These are phyloP conservation scores for Euclidium syriacum DNA, from an alignment of 345 rosid genomes.

Conservation along the genomic window DNA sequence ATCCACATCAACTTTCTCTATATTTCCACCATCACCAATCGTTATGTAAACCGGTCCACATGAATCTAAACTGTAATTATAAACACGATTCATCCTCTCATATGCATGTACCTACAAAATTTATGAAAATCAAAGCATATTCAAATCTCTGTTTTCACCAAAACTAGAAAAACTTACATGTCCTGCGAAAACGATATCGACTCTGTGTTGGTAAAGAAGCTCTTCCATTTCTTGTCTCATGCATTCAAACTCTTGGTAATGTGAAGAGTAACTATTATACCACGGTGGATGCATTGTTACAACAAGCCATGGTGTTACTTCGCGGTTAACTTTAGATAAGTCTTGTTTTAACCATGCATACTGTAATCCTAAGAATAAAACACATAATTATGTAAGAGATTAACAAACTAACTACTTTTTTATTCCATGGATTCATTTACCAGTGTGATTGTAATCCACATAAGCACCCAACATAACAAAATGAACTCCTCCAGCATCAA, in stretches of 20 bases:
- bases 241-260: slow-evolving; percentile 90
- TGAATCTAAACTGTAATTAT: slow-evolving; percentile 63
- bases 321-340: slow-evolving; percentile 45
- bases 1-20: slow-evolving; percentile 65
- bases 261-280: slow-evolving; percentile 77
- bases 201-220: slow-evolving; percentile 58
- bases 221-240: slow-evolving; percentile 91
- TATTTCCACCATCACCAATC: slow-evolving; percentile 88
- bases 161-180: slow-evolving; percentile 48
- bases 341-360: slow-evolving; percentile 72
- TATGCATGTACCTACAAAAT: slow-evolving; percentile 99
- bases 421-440: slow-evolving; percentile 33
- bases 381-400: background rate
- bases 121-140: background rate
- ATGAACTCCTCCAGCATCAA: slow-evolving; percentile 80
- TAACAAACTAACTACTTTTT: background rate
- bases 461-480: slow-evolving; percentile 85
- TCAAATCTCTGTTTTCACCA: background rate
- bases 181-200: slow-evolving; percentile 72
- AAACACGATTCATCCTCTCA: slow-evolving; percentile 74
- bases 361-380: slow-evolving; percentile 49
- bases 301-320: slow-evolving; percentile 73
- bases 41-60: slow-evolving; percentile 78
- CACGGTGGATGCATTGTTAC: slow-evolving; percentile 90
- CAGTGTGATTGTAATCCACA: slow-evolving; percentile 57